Base-by-base conservation (phyloP, 345 rosid genomes). In the Nasturtium officinale region DNA sequence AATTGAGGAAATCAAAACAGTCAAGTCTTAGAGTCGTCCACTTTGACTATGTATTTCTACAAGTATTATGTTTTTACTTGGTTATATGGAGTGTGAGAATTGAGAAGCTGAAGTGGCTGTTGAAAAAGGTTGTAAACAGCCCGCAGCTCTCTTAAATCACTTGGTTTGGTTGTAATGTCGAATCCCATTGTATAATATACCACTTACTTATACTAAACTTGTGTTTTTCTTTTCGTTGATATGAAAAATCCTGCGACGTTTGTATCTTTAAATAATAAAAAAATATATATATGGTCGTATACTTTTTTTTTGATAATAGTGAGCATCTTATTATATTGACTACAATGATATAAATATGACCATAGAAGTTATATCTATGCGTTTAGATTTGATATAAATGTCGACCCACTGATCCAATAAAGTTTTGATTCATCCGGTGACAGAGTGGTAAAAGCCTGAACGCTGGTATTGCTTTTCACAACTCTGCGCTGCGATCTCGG, bases 81-180 rank as follows among this genome's bases (percentile, higher is more conserved):
- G 45, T 32, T n/a, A 48, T 18, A 9, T 33, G 61, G 61, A n/a
- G 42, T 57, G 61, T 16, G 25, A 47, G 53, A 23, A 23, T 12
- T 11, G 32, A 25, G 26, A 61, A 61, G 23, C 66, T 42, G 53
- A 67, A 59, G 79, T 67, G 74, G 69, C 40, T 67, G 69, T 76
- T 66, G 54, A 5, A 45, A 45, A 61, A 13, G 8, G 4, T 15
- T 61, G 48, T 53, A 32, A 68, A 76, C 74, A 43, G 20, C 70
- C 79, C 74, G 58, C 65, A 68, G 69, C 43, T 62, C 17, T 42
- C 17, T 52, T 52, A 51, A 29, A 6, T 51, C 6, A 42, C 45
- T 8, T 72, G 38, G 23, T 18, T 21, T 53, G 38, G 51, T 37
- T 25, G 61, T 67, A 37, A 53, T 52, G 16, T n/a, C 46, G 55